These are phyloP conservation scores for Farysia itapuensis DNA, from an alignment of 1,284 basidiomycete species.

Conservation along the genomic window DNA sequence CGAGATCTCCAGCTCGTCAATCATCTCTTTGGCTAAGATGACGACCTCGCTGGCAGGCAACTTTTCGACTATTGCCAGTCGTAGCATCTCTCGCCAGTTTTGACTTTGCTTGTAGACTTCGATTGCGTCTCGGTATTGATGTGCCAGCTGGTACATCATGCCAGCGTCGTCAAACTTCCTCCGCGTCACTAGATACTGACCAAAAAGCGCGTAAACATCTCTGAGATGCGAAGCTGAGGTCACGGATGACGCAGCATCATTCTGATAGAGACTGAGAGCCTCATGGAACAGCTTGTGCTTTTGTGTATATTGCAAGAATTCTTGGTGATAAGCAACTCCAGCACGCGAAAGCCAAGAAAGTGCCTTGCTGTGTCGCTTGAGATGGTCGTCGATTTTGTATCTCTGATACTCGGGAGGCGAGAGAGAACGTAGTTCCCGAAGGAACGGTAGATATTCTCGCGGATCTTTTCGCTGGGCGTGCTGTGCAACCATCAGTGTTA, in stretches of 20 bases:
- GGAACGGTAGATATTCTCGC: conserved; percentile 93
- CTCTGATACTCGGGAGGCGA: conserved; percentile 76
- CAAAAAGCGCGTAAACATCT: conserved; percentile 68
- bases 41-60: conserved; percentile 61
- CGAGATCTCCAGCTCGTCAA: conserved; percentile 69
- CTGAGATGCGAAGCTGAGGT: conserved; percentile 12
- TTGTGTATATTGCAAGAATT: conserved; percentile 78
- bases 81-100: conserved; percentile 48
- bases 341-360: conserved; percentile 74
- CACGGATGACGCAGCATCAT: conserved; percentile 15
- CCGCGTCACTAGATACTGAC: conserved; percentile 82
- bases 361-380: conserved; percentile 76
- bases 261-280: conserved; percentile 28
- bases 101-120: conserved; percentile 38
- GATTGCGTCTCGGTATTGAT: conserved; percentile 36
- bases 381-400: conserved; percentile 90
- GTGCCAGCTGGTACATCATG: conserved; percentile 36
- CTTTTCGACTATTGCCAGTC: conserved; percentile 33
- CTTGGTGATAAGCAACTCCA: conserved; percentile 74
- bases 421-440: conserved; percentile 80
- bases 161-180: conserved; percentile 83
- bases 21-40: conserved; percentile 59
- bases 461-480: conserved; percentile 97
- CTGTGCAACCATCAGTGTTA: conserved; percentile 94
- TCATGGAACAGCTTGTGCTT: conserved; percentile 70